Percentiles rank a stretch among this genome's conserved stretches.
These are phyloP conservation scores for Chrysoporthe cubensis DNA, from an alignment of 2,329 filamentous ascomycete genomes.

Conservation along the genomic window DNA sequence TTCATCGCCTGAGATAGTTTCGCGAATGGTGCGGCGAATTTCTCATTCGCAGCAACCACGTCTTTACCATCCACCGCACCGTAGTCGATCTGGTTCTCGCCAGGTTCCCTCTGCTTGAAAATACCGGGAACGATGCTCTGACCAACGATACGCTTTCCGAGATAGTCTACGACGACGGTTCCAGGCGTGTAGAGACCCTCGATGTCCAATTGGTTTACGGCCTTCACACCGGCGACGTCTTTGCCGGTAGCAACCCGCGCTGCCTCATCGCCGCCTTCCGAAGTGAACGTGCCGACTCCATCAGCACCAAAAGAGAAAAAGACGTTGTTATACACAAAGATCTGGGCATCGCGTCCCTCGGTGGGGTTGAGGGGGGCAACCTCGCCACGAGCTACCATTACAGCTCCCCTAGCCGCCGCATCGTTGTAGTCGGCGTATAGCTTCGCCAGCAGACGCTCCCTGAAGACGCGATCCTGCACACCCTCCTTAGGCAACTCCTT, in stretches of 20 bases:
- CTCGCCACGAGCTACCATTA: conserved; percentile 90
- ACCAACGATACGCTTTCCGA: conserved; percentile 94
- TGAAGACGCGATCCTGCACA: conserved; percentile 94
- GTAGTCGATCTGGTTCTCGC: conserved; percentile 98
- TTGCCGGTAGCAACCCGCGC: conserved; percentile 95
- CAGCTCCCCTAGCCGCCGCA: conserved; percentile 87
- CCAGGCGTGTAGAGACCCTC: conserved; percentile 92
- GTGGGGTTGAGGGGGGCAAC: conserved; percentile 94
- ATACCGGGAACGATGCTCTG: conserved; percentile 99
- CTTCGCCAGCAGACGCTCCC: conserved; percentile 91
- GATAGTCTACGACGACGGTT: conserved; percentile 94
- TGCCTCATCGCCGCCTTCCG: conserved; percentile 94
- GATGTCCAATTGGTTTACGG: conserved; percentile 97
- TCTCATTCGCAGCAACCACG: conserved; percentile 85
- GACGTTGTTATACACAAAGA: conserved; percentile 99
- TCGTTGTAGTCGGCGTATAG: conserved; percentile 98
- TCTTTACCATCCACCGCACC: conserved; percentile 98
- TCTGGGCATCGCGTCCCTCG: conserved; percentile 89
- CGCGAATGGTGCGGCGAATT: conserved; percentile 81
- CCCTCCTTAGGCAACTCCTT: conserved; percentile 91
- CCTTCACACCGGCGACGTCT: conserved; percentile 90
- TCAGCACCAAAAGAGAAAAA: conserved; percentile 99
- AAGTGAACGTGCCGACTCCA: conserved; percentile 94
- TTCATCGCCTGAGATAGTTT: conserved; percentile 89
- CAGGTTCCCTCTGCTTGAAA: conserved; percentile 96